Evolutionary conservation across 208 protist genomes (phyloP), one percentile per base, ranked within the genome.

Genomic region (Trypanosoma rangeli): DNA sequence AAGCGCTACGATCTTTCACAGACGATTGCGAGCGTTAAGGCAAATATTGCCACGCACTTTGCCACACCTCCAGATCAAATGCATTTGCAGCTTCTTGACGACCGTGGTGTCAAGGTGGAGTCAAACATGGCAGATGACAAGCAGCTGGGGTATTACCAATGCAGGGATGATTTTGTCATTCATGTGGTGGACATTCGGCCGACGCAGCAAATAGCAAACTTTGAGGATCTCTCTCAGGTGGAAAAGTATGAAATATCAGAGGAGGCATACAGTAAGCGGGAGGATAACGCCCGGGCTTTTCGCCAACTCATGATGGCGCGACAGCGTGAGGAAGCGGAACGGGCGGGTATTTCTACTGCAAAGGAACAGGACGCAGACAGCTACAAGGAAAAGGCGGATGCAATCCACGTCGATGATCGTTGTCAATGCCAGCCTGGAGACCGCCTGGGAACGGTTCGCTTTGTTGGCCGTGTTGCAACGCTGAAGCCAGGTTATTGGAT

Each of bases 221-320:
- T 75, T 74, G 85, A 93, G 24, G 92, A 97, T 70, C 80, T 95
- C 15, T 90, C 85, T 2, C 66, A 94, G 74, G 91, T 98, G 35
- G 75, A 98, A 76, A 98, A 98, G 79, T 98, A 85, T 64, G 87
- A 90, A 42, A 96, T 98, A 58, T 73, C 87, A 7, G 92, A 98
- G 58, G 89, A 94, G 73, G 90, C 94, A 57, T 98, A 91, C 79
- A 74, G 83, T n/a, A 92, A 92, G 70, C 89, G 92, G 55, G 70
- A 76, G 49, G 85, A 96, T 71, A 94, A 93, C 69, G 50, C 94
- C 10, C 74, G 92, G 20, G 83, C 78, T 18, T 93, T 93, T 70
- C 95, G 94, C 57, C 64, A 87, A 55, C 83, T 79, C 22, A 89
- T 92, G 85, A 67, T 90, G 53, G 87, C 74, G 26, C 78, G 82